These are phyloP conservation scores for Allomyces arbusculus DNA, from an alignment of 192 early-diverging fungal genomes.

Conservation along the genomic window DNA sequence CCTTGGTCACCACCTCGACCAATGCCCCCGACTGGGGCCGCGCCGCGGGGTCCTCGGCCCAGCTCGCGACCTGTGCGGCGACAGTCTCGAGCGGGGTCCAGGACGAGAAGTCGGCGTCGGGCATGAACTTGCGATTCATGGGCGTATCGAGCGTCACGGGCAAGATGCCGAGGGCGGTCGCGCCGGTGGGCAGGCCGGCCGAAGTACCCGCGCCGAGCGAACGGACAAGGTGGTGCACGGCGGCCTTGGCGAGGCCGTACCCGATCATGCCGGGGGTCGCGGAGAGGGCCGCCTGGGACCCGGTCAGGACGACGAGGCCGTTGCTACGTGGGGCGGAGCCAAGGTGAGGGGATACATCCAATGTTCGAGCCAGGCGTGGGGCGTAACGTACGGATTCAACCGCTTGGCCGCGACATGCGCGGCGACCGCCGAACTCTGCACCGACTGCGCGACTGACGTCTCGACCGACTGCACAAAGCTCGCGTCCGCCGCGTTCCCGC, in stretches of 20 bases:
- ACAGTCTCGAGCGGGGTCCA: constrained; percentile 68
- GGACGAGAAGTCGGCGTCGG: constrained; percentile 52
- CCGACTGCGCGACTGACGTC: constrained; percentile 60
- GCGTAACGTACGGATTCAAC: constrained; percentile 39
- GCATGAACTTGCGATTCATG: constrained; percentile 70
- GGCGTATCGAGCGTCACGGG: constrained; percentile 75
- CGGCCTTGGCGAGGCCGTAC: constrained; percentile 86
- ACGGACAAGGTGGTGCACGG: constrained; percentile 70
- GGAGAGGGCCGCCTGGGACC: neutral
- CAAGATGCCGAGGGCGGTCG: constrained; percentile 45
- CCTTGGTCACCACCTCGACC: constrained; percentile 36
- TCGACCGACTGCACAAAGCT: constrained; percentile 44
- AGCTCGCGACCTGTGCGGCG: constrained; percentile 30
- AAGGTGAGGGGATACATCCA: too few relatives aligned
- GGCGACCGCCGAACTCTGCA: constrained; percentile 66
- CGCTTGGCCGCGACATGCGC: constrained; percentile 49
- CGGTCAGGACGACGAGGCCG: neutral
- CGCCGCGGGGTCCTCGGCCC: constrained; percentile 26
- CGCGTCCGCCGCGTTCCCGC: constrained; percentile 56
- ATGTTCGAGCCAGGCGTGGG: too few relatives aligned
- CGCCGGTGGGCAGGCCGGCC: constrained; percentile 47
- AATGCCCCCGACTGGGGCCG: constrained; percentile 29
- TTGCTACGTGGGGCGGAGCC: too few relatives aligned
- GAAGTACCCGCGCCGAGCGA: constrained; percentile 39
- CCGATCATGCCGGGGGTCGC: constrained; percentile 35